Evolutionary conservation across 768 basidiomycete genomes (phyloP), one percentile per base, ranked within the genome.

Genomic region (Tephrocybe sp.): DNA sequence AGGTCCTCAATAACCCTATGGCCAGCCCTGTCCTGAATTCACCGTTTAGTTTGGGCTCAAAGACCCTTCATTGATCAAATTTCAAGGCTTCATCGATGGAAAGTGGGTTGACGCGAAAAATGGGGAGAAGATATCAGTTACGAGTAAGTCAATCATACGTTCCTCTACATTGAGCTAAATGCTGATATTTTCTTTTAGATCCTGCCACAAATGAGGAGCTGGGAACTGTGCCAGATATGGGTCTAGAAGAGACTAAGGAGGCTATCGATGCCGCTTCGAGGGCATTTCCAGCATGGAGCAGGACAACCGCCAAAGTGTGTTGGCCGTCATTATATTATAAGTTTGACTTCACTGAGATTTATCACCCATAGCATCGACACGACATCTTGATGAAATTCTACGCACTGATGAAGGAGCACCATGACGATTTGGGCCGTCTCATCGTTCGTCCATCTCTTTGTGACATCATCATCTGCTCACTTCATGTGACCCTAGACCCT

Each of bases 211-310:
- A 79, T 36, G 82, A 94, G 57, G 80, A 82, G 52, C 80, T 98
- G 39, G 96, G 94, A 12, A 84, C 80, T 0, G 77, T 95, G 22
- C 91, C 94, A 3, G 96, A 98, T 63, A 90, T 97, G 87, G 89
- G 87, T 9, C 63, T 90, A 39, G 76, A 76, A 22, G 93, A 98
- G 68, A 89, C 92, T 9, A 84, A 84, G 59, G 74, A 83, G 56
- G 97, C 95, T 22, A 93, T 98, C 54, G 72, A 82, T 16, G 88
- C 88, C 11, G 97, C 97, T 9, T 69, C 74, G 5, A 80, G 74
- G 42, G 91, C 95, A 0, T 92, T 98, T 69, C 79, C 82, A 58
- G 76, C 82, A 0, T 99, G 92, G 92, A 82, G 88, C 57, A 83
- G 75, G 62, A 96, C 93, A 23, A 90, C 91, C 1, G 87, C 90